Conservation (phyloP, 164 flowering plant genomes). For the Echeveria elegans region DNA sequence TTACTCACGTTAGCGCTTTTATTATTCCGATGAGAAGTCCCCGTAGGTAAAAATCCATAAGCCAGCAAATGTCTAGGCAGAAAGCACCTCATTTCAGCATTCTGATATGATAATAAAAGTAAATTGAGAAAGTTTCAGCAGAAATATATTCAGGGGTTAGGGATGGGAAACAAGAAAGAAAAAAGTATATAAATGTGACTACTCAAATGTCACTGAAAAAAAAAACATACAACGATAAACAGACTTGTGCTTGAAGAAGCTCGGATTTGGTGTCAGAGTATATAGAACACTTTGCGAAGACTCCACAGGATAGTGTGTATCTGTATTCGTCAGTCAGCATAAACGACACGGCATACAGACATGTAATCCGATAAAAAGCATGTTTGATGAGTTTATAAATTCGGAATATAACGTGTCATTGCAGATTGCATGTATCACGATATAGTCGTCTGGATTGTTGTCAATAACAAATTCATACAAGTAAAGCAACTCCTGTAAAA, state of each 20-base stretch:
- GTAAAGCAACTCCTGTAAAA: conserved; percentile 80
- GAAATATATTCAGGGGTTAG: not conserved
- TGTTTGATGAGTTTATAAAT: not conserved
- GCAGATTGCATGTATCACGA: conserved; percentile 55
- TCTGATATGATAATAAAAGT: conserved; percentile 34
- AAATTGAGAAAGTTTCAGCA: not conserved
- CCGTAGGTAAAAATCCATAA: conserved; percentile 54
- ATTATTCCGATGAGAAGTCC: conserved; percentile 11
- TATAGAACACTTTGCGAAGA: conserved; percentile 52
- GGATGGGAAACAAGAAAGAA: not conserved
- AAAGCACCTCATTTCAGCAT: conserved; percentile 80
- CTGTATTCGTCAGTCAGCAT: conserved; percentile 26
- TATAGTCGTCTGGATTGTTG: conserved; percentile 90
- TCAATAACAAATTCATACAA: conserved; percentile 89
- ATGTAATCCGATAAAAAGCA: not conserved
- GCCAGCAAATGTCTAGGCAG: conserved; percentile 61
- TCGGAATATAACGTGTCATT: not conserved
- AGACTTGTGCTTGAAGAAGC: conserved; percentile 89
- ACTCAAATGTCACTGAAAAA: too few species aligned
- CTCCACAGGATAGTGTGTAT: conserved; percentile 83
- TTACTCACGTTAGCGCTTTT: conserved; percentile 17
- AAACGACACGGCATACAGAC: not conserved
- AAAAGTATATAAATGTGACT: too few species aligned
- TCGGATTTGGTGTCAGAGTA: conserved; percentile 57
- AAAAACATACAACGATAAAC: not conserved